Base-by-base conservation (phyloP, 23 red algal genomes). In the Gracilaria domingensis region DNA sequence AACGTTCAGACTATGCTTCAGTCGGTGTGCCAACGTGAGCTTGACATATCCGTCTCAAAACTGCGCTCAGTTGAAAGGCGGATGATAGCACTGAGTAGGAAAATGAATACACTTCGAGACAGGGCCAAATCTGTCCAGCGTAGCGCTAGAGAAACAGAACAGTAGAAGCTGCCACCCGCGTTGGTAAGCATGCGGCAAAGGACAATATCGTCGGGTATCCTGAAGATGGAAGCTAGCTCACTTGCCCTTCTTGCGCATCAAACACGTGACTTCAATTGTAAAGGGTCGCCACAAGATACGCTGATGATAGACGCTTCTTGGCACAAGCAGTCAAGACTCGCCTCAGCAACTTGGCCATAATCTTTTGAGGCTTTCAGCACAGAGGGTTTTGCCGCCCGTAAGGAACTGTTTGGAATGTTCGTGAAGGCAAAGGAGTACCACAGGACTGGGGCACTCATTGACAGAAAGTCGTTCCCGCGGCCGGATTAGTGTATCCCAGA, bases 21-120 rank as follows among this genome's bases (percentile, higher is more conserved):
- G 9, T 77, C 72, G 12, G 38, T 49, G 2, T 77, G 23, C 26
- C 23, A 26, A 25, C 72, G 72, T 49, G 38, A 77, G 50, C 38
- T 77, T 33, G 45, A 51, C 26, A 51, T 30, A 4, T 77, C 72
- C 5, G 2, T 77, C 32, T 49, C 38, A 25, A 74, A 37, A 51
- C 18, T 77, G 26, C 72, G 26, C 3, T 77, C 72, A 45, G 64
- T 36, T 20, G 64, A 69, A 69, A 34, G 26, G 64, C 29, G 64
- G 14, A 6, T 69, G 16, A 37, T 69, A 18, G 13, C 33, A 17
- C 64, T 69, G 2, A 37, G 64, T 32, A 37, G 30, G 20, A 32
- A 69, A 5, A 69, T 69, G 29, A 69, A 37, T 0, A 36, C 32
- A 14, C 64, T 69, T 18, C 2, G 38, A 12, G 64, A 69, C 8